phyloP scores from a whole-genome alignment of 73 alveolate species.

The Blepharisma stoltei region DNA sequence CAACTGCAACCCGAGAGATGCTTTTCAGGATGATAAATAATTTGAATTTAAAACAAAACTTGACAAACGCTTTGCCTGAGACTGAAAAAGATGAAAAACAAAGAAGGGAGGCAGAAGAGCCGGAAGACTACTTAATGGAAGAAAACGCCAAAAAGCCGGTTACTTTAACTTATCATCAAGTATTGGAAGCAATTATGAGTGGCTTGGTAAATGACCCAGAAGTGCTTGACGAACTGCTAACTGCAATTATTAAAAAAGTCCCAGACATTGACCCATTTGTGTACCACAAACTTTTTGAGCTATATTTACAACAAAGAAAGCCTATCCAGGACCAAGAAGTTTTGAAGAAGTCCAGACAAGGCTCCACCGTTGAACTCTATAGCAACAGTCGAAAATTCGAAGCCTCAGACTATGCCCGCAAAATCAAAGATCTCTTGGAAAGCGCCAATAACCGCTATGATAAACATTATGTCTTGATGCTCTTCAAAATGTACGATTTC shows the following conservation, averaged over 20 bases:
- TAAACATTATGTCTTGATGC: slow-evolving; percentile 70
- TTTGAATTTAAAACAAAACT: slow-evolving; percentile 34
- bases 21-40: slow-evolving; percentile 35
- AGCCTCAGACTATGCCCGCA: slow-evolving; percentile 29
- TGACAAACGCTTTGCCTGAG: slow-evolving; percentile 35
- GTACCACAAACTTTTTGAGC: slow-evolving; percentile 78
- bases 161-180: slow-evolving; percentile 24
- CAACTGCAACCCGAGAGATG: slow-evolving; percentile 38
- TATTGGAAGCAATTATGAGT: slow-evolving; percentile 10
- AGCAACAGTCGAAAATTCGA: slow-evolving; percentile 30
- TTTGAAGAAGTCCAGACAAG: background rate
- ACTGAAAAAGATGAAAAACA: slow-evolving; percentile 48
- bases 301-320: slow-evolving; percentile 53
- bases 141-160: background rate
- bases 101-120: background rate
- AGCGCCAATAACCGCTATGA: slow-evolving; percentile 63
- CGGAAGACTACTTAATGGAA: slow-evolving; percentile 9
- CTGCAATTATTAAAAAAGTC: background rate
- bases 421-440: slow-evolving; percentile 62
- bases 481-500: slow-evolving; percentile 72
- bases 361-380: no score
- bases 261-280: slow-evolving; percentile 34
- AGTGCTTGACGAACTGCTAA: background rate
- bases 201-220: slow-evolving; percentile 28
- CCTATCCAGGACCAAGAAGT: background rate